Conservation (phyloP, 2,329 filamentous ascomycete species). For the Oidium heveae region DNA sequence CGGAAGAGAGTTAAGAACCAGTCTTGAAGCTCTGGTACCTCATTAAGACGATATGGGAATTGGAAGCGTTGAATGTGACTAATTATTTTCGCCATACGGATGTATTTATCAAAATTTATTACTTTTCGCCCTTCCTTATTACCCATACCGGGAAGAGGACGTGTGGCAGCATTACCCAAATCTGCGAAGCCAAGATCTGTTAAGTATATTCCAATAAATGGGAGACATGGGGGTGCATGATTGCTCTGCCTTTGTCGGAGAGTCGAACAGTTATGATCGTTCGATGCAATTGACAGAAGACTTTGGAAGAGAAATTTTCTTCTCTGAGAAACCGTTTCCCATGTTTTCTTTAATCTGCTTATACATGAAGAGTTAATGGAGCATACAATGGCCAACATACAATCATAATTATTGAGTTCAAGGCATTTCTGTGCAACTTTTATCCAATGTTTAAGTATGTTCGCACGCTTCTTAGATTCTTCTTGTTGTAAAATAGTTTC, state of each 20-base stretch:
- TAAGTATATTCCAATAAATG: constrained; percentile 87
- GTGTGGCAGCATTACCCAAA: constrained; percentile 71
- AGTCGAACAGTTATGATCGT: constrained; percentile 72
- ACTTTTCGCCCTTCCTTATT: constrained; percentile 45
- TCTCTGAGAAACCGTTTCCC: constrained; percentile 68
- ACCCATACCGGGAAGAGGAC: constrained; percentile 36
- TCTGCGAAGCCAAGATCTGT: constrained; percentile 93
- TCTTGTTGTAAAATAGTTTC: constrained; percentile 72
- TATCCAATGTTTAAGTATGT: constrained; percentile 91
- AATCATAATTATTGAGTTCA: constrained; percentile 86
- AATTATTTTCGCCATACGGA: constrained; percentile 83
- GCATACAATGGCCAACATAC: constrained; percentile 90
- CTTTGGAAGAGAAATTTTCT: constrained; percentile 56
- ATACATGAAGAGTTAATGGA: constrained; percentile 83
- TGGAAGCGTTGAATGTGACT: constrained; percentile 91
- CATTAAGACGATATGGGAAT: constrained; percentile 62
- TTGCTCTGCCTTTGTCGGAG: constrained; percentile 63
- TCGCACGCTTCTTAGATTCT: constrained; percentile 81
- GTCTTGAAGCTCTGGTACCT: constrained; percentile 71
- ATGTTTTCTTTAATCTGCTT: constrained; percentile 65
- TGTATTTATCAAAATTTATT: constrained; percentile 96
- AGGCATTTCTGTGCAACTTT: constrained; percentile 75
- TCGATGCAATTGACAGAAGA: constrained; percentile 66
- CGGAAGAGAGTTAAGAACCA: constrained; percentile 81
- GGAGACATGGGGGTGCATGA: constrained; percentile 74